A percentile compares a stretch with the other conserved stretches of the same genome.
Evolutionary conservation across 2,329 filamentous ascomycete genomes (phyloP).

Genomic region (Microdochium nivale): DNA sequence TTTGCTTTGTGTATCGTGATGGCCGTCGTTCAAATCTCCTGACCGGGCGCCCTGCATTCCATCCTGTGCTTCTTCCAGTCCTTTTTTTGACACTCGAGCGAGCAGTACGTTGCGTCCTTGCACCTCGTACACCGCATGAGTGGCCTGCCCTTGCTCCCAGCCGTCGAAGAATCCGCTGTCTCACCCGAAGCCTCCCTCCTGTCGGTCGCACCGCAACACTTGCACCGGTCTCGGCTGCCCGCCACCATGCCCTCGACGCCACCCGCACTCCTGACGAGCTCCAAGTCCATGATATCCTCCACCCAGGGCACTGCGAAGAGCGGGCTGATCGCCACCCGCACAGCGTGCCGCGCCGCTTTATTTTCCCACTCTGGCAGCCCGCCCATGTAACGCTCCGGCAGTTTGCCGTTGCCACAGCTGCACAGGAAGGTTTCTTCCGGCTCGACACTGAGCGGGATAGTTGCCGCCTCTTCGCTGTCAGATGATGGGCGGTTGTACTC

Average conservation of each 20-base stretch:
- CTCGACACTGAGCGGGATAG: constrained; percentile 28
- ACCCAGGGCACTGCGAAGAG: constrained; percentile 35
- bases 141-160: neutral
- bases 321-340: constrained; percentile 50
- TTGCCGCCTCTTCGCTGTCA: constrained; percentile 14
- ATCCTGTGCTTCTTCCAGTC: constrained; percentile 44
- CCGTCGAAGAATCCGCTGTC: neutral
- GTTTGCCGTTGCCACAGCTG: constrained; percentile 32
- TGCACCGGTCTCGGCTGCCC: constrained; percentile 19
- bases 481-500: constrained; percentile 27
- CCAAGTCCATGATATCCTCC: constrained; percentile 26
- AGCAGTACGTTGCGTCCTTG: constrained; percentile 38
- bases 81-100: constrained; percentile 39
- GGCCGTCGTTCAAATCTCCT: neutral
- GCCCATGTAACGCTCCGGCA: constrained; percentile 28
- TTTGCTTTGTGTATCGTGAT: neutral
- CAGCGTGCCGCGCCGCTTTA: constrained; percentile 28
- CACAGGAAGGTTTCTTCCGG: constrained; percentile 30
- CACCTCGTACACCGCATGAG: constrained; percentile 39
- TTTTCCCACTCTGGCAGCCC: constrained; percentile 32
- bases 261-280: neutral
- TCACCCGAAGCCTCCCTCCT: constrained; percentile 13
- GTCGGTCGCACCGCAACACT: constrained; percentile 25
- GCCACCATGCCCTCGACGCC: constrained; percentile 1
- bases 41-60: constrained; percentile 22